Conservation (phyloP, 1,284 basidiomycete species). For the Somion occarium region DNA sequence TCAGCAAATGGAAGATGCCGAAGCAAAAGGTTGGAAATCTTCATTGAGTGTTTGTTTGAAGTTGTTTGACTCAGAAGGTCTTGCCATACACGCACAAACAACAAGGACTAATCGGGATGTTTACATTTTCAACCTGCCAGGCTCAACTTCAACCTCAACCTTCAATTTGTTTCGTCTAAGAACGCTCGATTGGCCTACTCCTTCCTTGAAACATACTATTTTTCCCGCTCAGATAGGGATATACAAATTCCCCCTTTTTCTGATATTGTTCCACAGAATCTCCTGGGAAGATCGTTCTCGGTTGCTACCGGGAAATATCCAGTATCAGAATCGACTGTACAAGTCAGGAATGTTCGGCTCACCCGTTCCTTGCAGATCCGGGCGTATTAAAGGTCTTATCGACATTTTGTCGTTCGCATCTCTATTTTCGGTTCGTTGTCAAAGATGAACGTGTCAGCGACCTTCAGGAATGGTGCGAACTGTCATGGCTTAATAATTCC, state of each 20-base stretch:
- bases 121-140: too few relatives aligned
- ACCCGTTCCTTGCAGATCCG: too few relatives aligned
- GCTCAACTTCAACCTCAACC: background rate
- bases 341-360: too few relatives aligned
- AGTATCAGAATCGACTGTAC: too few relatives aligned
- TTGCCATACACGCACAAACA: slow-evolving; percentile 22
- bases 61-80: slow-evolving; percentile 18
- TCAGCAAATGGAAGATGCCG: background rate
- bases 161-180: background rate
- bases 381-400: too few relatives aligned
- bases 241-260: background rate
- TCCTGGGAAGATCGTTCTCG: too few relatives aligned
- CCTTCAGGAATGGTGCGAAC: too few relatives aligned
- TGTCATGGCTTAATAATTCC: too few relatives aligned
- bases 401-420: too few relatives aligned
- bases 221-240: background rate
- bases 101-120: background rate
- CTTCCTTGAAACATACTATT: background rate
- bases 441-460: too few relatives aligned
- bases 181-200: background rate
- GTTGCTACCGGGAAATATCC: too few relatives aligned
- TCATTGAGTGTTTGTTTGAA: slow-evolving; percentile 6
- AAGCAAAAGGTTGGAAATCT: background rate
- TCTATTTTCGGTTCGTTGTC: too few relatives aligned
- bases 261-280: background rate